These are phyloP conservation scores for Colletotrichum musae DNA, from an alignment of 2,329 filamentous ascomycete genomes.

Conservation along the genomic window DNA sequence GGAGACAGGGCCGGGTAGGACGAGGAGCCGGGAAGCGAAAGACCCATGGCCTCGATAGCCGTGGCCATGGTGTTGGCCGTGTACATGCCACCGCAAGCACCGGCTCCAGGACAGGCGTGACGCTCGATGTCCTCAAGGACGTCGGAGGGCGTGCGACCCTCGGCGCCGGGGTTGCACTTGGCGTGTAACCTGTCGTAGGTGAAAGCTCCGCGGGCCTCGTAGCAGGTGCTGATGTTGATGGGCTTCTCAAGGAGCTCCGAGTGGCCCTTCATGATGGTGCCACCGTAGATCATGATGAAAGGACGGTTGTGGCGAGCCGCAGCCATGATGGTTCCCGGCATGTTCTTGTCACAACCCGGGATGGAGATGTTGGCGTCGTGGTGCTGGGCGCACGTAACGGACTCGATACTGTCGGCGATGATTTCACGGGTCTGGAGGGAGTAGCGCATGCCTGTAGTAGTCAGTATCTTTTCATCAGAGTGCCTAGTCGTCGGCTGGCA, in stretches of 20 bases:
- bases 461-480: background rate
- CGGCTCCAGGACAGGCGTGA: conserved; percentile 76
- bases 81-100: conserved; percentile 90
- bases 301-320: conserved; percentile 93
- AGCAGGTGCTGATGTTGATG: conserved; percentile 91
- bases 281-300: conserved; percentile 95
- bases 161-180: conserved; percentile 71
- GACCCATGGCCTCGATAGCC: conserved; percentile 89
- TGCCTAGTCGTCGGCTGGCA: background rate
- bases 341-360: conserved; percentile 97
- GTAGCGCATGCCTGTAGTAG: conserved; percentile 84
- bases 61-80: conserved; percentile 96
- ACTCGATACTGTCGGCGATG: conserved; percentile 95
- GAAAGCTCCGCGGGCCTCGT: conserved; percentile 88
- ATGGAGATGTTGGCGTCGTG: conserved; percentile 96
- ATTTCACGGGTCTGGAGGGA: conserved; percentile 92
- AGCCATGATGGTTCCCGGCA: conserved; percentile 93
- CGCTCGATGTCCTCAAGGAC: conserved; percentile 87
- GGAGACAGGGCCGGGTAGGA: conserved; percentile 86
- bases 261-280: conserved; percentile 90
- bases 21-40: conserved; percentile 86
- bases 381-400: conserved; percentile 90
- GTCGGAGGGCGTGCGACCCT: conserved; percentile 79
- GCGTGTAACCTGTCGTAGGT: conserved; percentile 83
- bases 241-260: conserved; percentile 80